Evolutionary conservation across 2,329 filamentous ascomycete species (phyloP), one percentile per base, ranked within the genome.

Genomic region (Alternaria dauci): DNA sequence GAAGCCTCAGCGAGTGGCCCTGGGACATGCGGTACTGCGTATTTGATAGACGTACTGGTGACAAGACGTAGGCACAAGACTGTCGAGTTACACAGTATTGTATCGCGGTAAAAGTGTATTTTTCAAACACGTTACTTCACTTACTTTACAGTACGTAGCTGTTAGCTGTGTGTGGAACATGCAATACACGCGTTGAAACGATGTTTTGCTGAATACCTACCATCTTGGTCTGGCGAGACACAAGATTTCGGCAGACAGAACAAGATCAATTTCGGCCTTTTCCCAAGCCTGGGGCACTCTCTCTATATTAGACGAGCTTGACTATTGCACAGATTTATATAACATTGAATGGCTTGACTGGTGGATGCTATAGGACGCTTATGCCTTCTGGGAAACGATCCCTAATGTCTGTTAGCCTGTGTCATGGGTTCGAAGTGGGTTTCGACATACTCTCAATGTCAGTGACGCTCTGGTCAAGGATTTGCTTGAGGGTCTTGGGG

Each of bases 401-500:
- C 75, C 77, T 79, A 52, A 5, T 41, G 14, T 1, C 9, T 46
- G 58, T 77, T 68, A 77, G 71, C 57, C 53, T 26, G 18, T 32
- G 5, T n/a, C 8, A 12, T 16, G 32, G 6, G 14, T 11, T 18
- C 12, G 8, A 8, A 25, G 8, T 12, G 8, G 5, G 16, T 7
- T 11, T 18, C 23, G 11, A 75, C 88, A 80, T 86, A 97, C 94
- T 94, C 89, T 99, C 95, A 79, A 99, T 90, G 82, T 99, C 95
- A 68, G 91, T 84, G 77, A 99, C 88, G 81, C 93, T 97, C 88
- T 99, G 95, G 85, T 95, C 91, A 74, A 99, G 89, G 77, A 99
- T 97, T 86, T 97, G 93, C 87, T 97, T 93, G 75, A 99, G 89
- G 71, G 90, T 87, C 89, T 94, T 98, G 81, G 96, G 95, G 88